Evolutionary conservation across 2,329 filamentous ascomycete species (phyloP).

Genomic region (Monilinia vaccinii-corymbosi): DNA sequence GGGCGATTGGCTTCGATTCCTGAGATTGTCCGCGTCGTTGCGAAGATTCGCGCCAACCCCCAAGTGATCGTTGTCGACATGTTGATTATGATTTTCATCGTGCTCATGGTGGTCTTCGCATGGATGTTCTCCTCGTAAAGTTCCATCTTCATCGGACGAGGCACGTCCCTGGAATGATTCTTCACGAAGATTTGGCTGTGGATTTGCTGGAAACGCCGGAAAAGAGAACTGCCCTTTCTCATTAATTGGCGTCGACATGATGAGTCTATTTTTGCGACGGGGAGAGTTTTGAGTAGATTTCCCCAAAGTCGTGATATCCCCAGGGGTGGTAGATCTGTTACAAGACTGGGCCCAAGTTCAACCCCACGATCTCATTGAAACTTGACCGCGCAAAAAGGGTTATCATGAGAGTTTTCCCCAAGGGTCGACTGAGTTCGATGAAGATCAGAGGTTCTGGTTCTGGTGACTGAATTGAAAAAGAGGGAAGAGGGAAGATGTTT

Average conservation of each 20-base stretch:
- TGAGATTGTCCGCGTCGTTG: conserved; percentile 23
- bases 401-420: background rate
- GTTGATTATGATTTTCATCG: conserved; percentile 14
- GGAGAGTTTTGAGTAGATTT: background rate
- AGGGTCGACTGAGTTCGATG: background rate
- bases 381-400: background rate
- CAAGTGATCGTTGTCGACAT: conserved; percentile 34
- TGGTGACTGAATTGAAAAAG: background rate
- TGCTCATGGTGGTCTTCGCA: background rate
- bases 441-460: background rate
- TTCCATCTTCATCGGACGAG: conserved; percentile 29
- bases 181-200: background rate
- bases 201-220: conserved; percentile 23
- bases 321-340: conserved; percentile 1
- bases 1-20: conserved; percentile 17
- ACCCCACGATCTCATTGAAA: conserved; percentile 3
- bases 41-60: conserved; percentile 38
- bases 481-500: background rate
- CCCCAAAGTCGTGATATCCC: background rate
- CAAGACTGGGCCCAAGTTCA: conserved; percentile 4
- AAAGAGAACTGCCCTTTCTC: conserved; percentile 29
- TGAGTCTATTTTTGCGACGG: background rate
- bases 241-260: conserved; percentile 25
- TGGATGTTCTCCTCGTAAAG: conserved; percentile 20
- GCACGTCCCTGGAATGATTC: conserved; percentile 14